These are phyloP conservation scores for Suillus sp. DNA, from an alignment of 768 basidiomycete species.

Conservation along the genomic window DNA sequence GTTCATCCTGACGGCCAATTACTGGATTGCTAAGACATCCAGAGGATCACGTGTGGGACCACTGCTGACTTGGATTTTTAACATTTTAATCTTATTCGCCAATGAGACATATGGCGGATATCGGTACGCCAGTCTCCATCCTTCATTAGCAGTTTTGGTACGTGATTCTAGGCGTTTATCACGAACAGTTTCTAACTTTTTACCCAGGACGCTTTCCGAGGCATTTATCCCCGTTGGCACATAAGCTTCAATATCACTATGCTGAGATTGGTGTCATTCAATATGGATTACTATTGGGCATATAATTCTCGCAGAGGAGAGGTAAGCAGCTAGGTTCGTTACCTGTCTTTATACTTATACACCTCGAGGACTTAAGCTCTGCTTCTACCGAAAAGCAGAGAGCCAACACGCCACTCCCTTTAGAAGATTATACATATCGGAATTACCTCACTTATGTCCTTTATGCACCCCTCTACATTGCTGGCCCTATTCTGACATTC, in stretches of 20 bases:
- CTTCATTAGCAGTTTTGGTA: constrained; percentile 63
- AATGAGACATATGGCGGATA: constrained; percentile 83
- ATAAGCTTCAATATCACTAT: constrained; percentile 95
- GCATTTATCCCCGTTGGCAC: constrained; percentile 91
- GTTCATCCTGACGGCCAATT: constrained; percentile 71
- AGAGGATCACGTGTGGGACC: constrained; percentile 48
- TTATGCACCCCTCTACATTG: constrained; percentile 94
- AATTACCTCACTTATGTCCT: constrained; percentile 86
- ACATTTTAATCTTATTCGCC: constrained; percentile 67
- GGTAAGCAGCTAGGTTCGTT: constrained; percentile 35
- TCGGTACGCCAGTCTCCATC: constrained; percentile 55
- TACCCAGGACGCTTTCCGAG: constrained; percentile 63
- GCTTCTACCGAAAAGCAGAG: constrained; percentile 61
- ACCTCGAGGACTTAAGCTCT: constrained; percentile 27
- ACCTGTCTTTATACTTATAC: constrained; percentile 13
- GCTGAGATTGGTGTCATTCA: constrained; percentile 90
- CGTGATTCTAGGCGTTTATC: constrained; percentile 26
- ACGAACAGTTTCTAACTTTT: constrained; percentile 10
- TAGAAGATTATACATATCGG: constrained; percentile 60
- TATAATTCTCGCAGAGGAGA: constrained; percentile 44
- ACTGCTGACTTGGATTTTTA: constrained; percentile 75
- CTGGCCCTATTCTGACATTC: constrained; percentile 94
- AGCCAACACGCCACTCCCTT: constrained; percentile 52
- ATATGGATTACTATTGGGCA: constrained; percentile 92
- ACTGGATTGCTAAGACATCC: constrained; percentile 52